These are phyloP conservation scores for Fusarium chlamydosporum DNA, from an alignment of 2,329 filamentous ascomycete species.

Conservation along the genomic window DNA sequence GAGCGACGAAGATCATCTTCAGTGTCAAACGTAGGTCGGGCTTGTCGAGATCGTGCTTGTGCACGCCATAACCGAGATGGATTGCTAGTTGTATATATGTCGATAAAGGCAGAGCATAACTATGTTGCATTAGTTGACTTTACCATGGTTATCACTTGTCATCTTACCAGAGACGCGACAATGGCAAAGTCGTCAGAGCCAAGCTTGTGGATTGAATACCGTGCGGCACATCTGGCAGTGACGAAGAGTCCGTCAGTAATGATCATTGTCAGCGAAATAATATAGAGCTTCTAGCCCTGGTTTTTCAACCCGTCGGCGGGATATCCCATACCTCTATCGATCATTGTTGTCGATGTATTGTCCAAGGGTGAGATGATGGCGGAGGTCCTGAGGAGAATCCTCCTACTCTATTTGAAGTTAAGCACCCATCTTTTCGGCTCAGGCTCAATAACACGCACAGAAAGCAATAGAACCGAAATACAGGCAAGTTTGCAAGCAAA, in stretches of 20 bases:
- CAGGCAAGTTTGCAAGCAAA: neutral
- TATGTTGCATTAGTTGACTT: fast-evolving
- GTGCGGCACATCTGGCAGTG: neutral
- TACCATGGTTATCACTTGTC: fast-evolving
- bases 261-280: constrained; percentile 2
- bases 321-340: constrained; percentile 4
- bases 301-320: constrained; percentile 1
- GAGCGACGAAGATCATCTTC: constrained; percentile 10
- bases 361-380: neutral
- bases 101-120: neutral
- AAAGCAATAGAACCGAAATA: no score
- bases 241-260: neutral
- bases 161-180: neutral
- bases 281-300: constrained; percentile 11
- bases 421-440: no score
- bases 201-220: neutral
- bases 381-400: no score
- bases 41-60: neutral
- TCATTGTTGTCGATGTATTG: neutral
- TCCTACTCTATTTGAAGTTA: neutral
- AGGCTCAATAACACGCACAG: no score
- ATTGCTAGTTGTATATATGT: constrained; percentile 6
- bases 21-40: neutral
- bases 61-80: constrained; percentile 5
- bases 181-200: constrained; percentile 3